Base-by-base conservation (phyloP, 2,329 filamentous ascomycete genomes). In the Elsinoe necatrix region DNA sequence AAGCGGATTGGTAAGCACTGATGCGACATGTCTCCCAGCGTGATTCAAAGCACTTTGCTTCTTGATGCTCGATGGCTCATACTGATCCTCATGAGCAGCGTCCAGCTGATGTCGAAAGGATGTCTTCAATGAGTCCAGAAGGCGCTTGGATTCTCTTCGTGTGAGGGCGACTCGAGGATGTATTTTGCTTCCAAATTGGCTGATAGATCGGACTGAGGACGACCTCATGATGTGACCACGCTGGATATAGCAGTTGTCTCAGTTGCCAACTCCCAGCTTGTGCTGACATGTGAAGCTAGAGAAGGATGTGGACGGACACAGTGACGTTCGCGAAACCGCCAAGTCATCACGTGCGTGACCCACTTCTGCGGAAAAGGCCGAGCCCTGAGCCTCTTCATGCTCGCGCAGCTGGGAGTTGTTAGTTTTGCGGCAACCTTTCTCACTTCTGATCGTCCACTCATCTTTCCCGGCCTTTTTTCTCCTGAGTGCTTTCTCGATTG, bases 21-120 rank as follows among this genome's bases (percentile, higher is more conserved):
- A 74, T 31, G 75, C 65, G 58, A 81, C 65, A 63, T 80, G 78
- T 51, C 66, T 67, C 51, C 75, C 71, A 1, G 76, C 69, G 4
- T 61, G 43, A 14, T 56, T 27, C 31, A 57, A 60, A 4, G 55
- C 45, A 8, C 18, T 50, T 34, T n/a, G 27, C 4, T 29, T 4
- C 27, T 29, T 4, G 4, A 4, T 29, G 27, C 27, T 29, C 27
- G 27, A 4, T 29, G 4, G 27, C 9, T 9, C 27, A 29, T 29
- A 4, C 27, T 29, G 27, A 4, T 4, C 27, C 68, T 50, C 27
- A 16, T 84, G 78, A 58, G 79, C 77, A 55, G 72, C 74, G 63
- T 86, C 82, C 41, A 86, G 76, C 58, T 85, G 81, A 51, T 76
- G 73, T 61, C 81, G 76, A 67, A 86, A 86, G 11, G 82, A 85